phyloP scores from a whole-genome alignment of 2,329 filamentous ascomycete genomes.

The Talaromyces sp. region DNA sequence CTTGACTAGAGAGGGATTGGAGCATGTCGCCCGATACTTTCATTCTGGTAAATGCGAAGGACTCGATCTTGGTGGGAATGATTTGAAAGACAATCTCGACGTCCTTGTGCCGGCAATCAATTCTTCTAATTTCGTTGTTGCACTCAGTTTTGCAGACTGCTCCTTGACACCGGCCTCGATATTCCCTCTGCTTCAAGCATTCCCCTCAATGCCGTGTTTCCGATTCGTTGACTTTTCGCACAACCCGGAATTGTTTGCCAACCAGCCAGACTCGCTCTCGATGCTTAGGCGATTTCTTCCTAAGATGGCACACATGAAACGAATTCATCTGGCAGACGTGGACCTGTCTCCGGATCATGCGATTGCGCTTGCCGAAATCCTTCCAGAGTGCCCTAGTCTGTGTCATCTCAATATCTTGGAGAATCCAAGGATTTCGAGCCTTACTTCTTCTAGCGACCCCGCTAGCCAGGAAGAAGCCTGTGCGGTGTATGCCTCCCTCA shows the following conservation, averaged over 20 bases:
- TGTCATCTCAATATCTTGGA: slow-evolving; percentile 84
- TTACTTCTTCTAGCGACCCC: slow-evolving; percentile 74
- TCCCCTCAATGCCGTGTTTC: slow-evolving; percentile 65
- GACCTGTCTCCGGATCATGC: slow-evolving; percentile 79
- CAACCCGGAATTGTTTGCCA: slow-evolving; percentile 73
- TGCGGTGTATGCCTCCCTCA: slow-evolving; percentile 83
- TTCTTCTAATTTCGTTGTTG: slow-evolving; percentile 58
- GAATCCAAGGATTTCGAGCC: slow-evolving; percentile 56
- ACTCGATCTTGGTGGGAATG: slow-evolving; percentile 82
- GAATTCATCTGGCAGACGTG: slow-evolving; percentile 81
- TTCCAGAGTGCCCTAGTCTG: slow-evolving; percentile 74
- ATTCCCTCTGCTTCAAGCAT: slow-evolving; percentile 66
- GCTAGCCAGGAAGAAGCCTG: slow-evolving; percentile 86
- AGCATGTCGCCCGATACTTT: slow-evolving; percentile 71
- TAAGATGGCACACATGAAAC: slow-evolving; percentile 68
- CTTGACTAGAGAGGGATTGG: slow-evolving; percentile 66
- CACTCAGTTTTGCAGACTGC: slow-evolving; percentile 80
- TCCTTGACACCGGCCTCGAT: slow-evolving; percentile 69
- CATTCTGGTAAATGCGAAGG: slow-evolving; percentile 74
- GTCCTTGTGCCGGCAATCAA: slow-evolving; percentile 32
- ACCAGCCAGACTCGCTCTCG: slow-evolving; percentile 65
- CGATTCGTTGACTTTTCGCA: slow-evolving; percentile 90
- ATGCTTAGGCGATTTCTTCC: slow-evolving; percentile 79
- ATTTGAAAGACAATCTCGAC: slow-evolving; percentile 53
- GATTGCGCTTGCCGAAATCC: slow-evolving; percentile 82